Evolutionary conservation across 192 early-diverging fungal species (phyloP).

Genomic region (Linderina pennispora): DNA sequence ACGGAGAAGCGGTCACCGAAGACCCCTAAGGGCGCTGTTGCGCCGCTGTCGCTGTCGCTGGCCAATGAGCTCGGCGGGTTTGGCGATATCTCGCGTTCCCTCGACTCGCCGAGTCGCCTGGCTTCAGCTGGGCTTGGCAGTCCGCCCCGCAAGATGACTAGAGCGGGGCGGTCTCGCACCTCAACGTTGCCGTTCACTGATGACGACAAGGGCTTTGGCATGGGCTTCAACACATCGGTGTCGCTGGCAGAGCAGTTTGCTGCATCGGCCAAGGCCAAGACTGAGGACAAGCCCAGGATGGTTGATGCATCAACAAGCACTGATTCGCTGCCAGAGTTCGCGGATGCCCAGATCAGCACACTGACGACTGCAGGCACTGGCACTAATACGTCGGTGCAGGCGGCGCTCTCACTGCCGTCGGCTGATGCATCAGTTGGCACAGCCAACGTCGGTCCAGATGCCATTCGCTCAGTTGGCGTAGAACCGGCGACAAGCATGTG

Average conservation of each 20-base stretch:
- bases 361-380: neutral
- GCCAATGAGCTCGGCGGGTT: neutral
- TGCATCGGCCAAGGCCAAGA: constrained; percentile 7
- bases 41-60: neutral
- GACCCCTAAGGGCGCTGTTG: too few relatives aligned
- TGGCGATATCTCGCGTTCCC: neutral
- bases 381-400: constrained; percentile 6
- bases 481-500: constrained; percentile 6
- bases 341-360: constrained; percentile 1
- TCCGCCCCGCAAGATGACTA: constrained; percentile 1
- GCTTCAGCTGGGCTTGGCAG: constrained; percentile 6
- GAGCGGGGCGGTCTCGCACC: too few relatives aligned
- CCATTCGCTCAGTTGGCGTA: constrained; percentile 3
- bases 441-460: constrained; percentile 3
- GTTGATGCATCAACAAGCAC: constrained; percentile 27
- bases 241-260: constrained; percentile 37
- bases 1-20: too few relatives aligned
- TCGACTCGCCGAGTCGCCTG: constrained; percentile 12
- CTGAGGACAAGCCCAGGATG: constrained; percentile 13
- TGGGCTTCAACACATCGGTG: constrained; percentile 31
- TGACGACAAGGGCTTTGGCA: constrained; percentile 18
- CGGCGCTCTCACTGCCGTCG: constrained; percentile 5
- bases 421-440: constrained; percentile 9
- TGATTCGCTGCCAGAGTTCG: constrained; percentile 5
- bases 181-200: constrained; percentile 29